Conservation (phyloP, 768 basidiomycete genomes). For the Hypsizygus marmoreus region DNA sequence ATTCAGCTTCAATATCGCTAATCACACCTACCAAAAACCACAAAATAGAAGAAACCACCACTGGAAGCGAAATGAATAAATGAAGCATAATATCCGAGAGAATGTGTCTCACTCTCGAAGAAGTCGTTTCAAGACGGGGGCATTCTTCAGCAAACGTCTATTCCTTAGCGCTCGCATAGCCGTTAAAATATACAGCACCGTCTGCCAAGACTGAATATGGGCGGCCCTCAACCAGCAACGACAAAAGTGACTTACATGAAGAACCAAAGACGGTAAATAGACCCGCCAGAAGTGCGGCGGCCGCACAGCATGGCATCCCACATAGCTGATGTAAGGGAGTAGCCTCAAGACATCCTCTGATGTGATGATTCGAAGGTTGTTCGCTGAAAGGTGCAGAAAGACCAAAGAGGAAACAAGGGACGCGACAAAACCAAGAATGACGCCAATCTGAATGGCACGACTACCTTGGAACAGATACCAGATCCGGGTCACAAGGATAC, state of each 20-base stretch:
- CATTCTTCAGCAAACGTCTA: conserved; percentile 29
- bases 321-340: conserved; percentile 13
- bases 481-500: conserved; percentile 39
- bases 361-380: conserved; percentile 16
- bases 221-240: neutral
- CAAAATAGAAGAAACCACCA: conserved; percentile 43
- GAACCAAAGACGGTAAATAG: conserved; percentile 37
- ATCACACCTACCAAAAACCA: conserved; percentile 35
- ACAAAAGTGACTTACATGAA: conserved; percentile 30
- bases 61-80: conserved; percentile 20
- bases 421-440: conserved; percentile 29
- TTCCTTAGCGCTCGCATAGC: conserved; percentile 35
- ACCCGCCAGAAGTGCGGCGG: conserved; percentile 35
- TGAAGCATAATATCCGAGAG: neutral
- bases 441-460: conserved; percentile 24
- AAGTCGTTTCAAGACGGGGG: conserved; percentile 35
- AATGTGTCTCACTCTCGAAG: conserved; percentile 35
- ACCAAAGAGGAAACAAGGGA: conserved; percentile 31
- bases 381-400: conserved; percentile 27
- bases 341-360: neutral
- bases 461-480: conserved; percentile 43
- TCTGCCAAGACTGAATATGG: conserved; percentile 21
- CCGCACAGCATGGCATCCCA: conserved; percentile 34
- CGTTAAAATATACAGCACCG: conserved; percentile 36
- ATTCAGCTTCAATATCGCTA: neutral